Conservation (phyloP, 164 flowering plant genomes). For the Stephania yunnanensis region DNA sequence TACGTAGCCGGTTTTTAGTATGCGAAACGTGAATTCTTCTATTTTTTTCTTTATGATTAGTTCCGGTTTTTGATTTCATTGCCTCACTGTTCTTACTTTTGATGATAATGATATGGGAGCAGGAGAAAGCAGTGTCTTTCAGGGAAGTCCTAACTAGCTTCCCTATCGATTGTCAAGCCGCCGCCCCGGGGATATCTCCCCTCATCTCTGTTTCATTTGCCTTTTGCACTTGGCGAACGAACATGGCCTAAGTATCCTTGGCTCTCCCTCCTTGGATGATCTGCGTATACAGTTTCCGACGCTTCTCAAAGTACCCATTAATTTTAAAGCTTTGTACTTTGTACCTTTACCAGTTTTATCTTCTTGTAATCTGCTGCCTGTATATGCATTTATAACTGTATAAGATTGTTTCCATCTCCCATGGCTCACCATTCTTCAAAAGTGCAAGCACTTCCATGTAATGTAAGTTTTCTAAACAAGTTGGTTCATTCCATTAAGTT, state of each 20-base stretch:
- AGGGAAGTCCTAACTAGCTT: constrained; percentile 33
- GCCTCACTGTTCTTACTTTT: neutral
- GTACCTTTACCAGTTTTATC: neutral
- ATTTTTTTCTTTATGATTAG: neutral
- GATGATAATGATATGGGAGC: constrained; percentile 14
- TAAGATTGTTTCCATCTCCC: neutral
- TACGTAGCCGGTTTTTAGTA: no score
- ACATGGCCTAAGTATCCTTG: constrained; percentile 48
- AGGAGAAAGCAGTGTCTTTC: constrained; percentile 33
- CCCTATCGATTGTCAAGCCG: constrained; percentile 41
- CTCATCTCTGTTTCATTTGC: constrained; percentile 80
- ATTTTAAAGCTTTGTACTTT: neutral
- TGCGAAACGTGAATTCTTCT: no score
- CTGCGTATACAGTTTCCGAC: constrained; percentile 42
- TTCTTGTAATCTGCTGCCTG: neutral
- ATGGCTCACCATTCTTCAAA: neutral
- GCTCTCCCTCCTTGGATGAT: constrained; percentile 48
- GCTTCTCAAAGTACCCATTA: neutral
- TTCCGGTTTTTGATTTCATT: neutral
- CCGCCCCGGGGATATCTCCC: constrained; percentile 51
- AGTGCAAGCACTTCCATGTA: neutral
- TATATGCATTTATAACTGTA: neutral
- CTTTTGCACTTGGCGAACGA: constrained; percentile 82
- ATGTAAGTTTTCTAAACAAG: neutral
- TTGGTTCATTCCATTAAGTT: no score